phyloP scores from a whole-genome alignment of 78 protist species.

The Planoprotostelium fungivorum region DNA sequence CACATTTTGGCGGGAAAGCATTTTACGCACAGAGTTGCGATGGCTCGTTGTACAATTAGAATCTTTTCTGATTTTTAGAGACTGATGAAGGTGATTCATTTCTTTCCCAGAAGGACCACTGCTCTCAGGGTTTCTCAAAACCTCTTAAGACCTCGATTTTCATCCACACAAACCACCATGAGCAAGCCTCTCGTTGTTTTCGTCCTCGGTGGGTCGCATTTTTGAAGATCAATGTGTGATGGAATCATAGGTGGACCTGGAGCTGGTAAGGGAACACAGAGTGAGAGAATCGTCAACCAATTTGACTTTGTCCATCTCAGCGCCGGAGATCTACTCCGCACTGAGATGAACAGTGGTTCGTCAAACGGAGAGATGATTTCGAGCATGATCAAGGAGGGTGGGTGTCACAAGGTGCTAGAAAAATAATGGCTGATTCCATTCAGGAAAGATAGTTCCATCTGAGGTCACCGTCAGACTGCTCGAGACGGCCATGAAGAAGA shows the following conservation, averaged over 20 bases:
- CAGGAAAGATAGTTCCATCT: slow-evolving; percentile 61
- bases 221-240: not conserved
- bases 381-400: slow-evolving; percentile 64
- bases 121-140: not conserved
- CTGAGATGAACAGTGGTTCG: slow-evolving; percentile 61
- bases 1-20: not conserved
- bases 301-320: slow-evolving; percentile 75
- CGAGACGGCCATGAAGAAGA: slow-evolving; percentile 5
- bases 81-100: no score
- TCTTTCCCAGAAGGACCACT: not conserved
- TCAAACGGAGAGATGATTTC: slow-evolving; percentile 61
- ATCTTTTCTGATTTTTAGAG: no score
- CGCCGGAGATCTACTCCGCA: slow-evolving; percentile 91
- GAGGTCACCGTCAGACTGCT: slow-evolving; percentile 77
- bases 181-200: not conserved
- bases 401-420: not conserved
- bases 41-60: no score
- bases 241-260: slow-evolving; percentile 57
- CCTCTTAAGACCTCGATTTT: not conserved
- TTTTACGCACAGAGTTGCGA: no score
- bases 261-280: slow-evolving; percentile 80
- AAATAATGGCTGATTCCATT: not conserved
- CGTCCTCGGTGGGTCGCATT: not conserved
- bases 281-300: slow-evolving; percentile 59
- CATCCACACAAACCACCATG: not conserved